Evolutionary conservation across 148 eudicot species (phyloP), one percentile per base, ranked within the genome.

Genomic region (Silene uniflora): DNA sequence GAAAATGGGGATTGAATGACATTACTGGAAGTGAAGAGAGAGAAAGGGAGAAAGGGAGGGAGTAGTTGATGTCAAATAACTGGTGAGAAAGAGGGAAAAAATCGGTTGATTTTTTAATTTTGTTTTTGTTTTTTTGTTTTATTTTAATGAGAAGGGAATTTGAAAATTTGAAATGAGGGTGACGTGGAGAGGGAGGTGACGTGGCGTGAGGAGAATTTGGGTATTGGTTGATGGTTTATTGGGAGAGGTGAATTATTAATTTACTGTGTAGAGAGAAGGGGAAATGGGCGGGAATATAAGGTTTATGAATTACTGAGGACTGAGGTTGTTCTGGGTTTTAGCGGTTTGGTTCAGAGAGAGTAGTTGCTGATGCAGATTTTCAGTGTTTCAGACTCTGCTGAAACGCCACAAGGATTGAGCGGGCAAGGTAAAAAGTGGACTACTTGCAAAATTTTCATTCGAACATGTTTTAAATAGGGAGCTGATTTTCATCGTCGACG

Each of bases 81-180:
- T 78, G 74, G 72, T 39, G 72, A 66, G 55, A 65, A 61, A 69
- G 65, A 32, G 63, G 49, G 67, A 5, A 59, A 32, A 25, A 69
- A 24, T 44, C 9, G 7, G 44, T 24, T 54, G 11, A 5, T 58
- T 5, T 32, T 63, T 77, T 42, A 17, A 23, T 69, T 21, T 44
- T 23, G 5, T 0, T 75, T 55, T 58, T 35, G 4, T 54, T 29
- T 67, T 39, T 73, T 35, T 21, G 35, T 2, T 54, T 35, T 32
- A 19, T 2, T 64, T 24, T 14, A 29, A 9, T 1, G 2, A 19
- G 39, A 60, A 8, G 23, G 22, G 17, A 59, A 62, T 56, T 64
- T 65, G 72, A 76, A 81, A 81, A 13, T 72, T 81, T 76, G 69
- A 77, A 81, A 76, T 67, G 11, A 4, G 47, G 69, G 39, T 79